Evolutionary conservation across 176 grass and related monocot genomes (phyloP).

Genomic region (Raddia distichophylla): DNA sequence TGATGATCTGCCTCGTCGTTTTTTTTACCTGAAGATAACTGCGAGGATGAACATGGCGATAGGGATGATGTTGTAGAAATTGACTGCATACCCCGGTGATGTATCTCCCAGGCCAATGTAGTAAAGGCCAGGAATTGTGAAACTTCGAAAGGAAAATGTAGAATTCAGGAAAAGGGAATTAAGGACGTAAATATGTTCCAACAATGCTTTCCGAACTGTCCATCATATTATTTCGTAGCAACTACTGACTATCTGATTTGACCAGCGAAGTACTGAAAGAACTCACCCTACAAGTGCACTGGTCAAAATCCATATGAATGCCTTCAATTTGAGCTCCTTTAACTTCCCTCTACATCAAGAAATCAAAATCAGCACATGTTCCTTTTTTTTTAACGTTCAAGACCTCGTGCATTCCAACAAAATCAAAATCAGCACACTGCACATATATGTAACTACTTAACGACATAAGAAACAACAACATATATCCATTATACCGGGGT

Average conservation of each 20-base stretch:
- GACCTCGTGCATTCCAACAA: too few relatives aligned
- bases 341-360: slow-evolving; percentile 33
- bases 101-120: slow-evolving; percentile 53
- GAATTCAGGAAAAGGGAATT: background rate
- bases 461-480: background rate
- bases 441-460: too few relatives aligned
- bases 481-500: background rate
- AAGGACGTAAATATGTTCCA: background rate
- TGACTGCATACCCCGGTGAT: slow-evolving; percentile 50
- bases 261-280: background rate
- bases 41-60: slow-evolving; percentile 48
- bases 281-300: slow-evolving; percentile 54
- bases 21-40: slow-evolving; percentile 44
- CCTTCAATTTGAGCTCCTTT: slow-evolving; percentile 45
- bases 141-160: slow-evolving; percentile 11
- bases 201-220: background rate
- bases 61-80: slow-evolving; percentile 51
- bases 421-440: background rate
- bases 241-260: background rate
- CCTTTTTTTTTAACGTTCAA: too few relatives aligned
- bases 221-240: background rate
- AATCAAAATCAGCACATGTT: background rate
- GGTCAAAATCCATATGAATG: slow-evolving; percentile 53
- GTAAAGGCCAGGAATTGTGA: slow-evolving; percentile 48
- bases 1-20: background rate